Evolutionary conservation across 352 stramenopile species (phyloP).

Genomic region (Phytophthora litchii): DNA sequence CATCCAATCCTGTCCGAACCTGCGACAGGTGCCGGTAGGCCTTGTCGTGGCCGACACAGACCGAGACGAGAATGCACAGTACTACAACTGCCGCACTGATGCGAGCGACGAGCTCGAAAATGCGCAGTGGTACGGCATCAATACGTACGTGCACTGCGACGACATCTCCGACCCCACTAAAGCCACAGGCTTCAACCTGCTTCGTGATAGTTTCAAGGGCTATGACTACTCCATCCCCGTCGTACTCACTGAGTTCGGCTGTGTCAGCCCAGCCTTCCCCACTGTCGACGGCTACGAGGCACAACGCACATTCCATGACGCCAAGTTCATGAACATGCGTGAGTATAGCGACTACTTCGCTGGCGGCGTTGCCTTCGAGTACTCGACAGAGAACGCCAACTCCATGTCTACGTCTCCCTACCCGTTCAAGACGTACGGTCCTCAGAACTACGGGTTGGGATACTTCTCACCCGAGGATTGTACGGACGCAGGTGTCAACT

Average conservation of each 20-base stretch:
- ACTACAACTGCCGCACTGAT: conserved; percentile 87
- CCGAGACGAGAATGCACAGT: conserved; percentile 64
- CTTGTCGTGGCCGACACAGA: conserved; percentile 72
- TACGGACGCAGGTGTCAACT: conserved; percentile 45
- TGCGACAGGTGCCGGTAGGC: conserved; percentile 77
- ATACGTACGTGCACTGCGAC: conserved; percentile 83
- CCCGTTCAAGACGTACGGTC: conserved; percentile 67
- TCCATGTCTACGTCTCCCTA: conserved; percentile 57
- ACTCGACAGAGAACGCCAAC: conserved; percentile 81
- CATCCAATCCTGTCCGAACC: conserved; percentile 56
- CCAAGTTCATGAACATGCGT: conserved; percentile 56
- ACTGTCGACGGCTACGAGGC: conserved; percentile 67
- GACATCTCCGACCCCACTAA: conserved; percentile 47
- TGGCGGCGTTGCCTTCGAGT: conserved; percentile 80
- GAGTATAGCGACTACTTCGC: conserved; percentile 64
- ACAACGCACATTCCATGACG: conserved; percentile 81
- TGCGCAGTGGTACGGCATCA: conserved; percentile 88
- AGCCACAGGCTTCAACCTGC: conserved; percentile 58
- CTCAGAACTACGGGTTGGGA: conserved; percentile 80
- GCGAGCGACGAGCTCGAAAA: conserved; percentile 64
- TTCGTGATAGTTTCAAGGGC: conserved; percentile 60
- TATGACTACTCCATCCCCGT: conserved; percentile 60
- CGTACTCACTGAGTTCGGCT: conserved; percentile 42
- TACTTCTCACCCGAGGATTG: conserved; percentile 76
- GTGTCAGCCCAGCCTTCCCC: conserved; percentile 31